These are phyloP conservation scores for Bipolaris victoriae DNA, from an alignment of 2,329 filamentous ascomycete species.

Conservation along the genomic window DNA sequence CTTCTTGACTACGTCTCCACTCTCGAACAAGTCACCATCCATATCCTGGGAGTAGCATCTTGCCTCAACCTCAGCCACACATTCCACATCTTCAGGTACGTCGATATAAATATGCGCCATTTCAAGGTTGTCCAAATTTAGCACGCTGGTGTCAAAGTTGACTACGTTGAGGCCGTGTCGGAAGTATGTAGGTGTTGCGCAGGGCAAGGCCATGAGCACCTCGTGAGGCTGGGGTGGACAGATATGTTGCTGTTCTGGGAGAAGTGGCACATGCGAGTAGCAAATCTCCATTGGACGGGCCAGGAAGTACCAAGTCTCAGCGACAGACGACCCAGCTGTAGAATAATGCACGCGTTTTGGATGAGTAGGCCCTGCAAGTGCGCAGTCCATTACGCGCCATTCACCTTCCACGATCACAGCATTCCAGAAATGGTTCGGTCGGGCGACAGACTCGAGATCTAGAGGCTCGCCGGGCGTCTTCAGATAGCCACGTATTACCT, in stretches of 20 bases:
- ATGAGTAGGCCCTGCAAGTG: slow-evolving; percentile 87
- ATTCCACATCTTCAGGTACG: slow-evolving; percentile 87
- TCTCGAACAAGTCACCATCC: slow-evolving; percentile 94
- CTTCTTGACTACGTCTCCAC: slow-evolving; percentile 83
- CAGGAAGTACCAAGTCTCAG: slow-evolving; percentile 95
- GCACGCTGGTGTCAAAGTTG: slow-evolving; percentile 88
- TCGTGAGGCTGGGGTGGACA: slow-evolving; percentile 87
- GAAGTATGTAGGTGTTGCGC: slow-evolving; percentile 87
- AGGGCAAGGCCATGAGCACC: slow-evolving; percentile 82
- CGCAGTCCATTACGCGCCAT: slow-evolving; percentile 96
- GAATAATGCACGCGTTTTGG: slow-evolving; percentile 81
- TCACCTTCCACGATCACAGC: slow-evolving; percentile 89
- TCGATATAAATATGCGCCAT: slow-evolving; percentile 88
- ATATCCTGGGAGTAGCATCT: slow-evolving; percentile 78
- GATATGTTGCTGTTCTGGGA: slow-evolving; percentile 88
- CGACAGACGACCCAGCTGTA: slow-evolving; percentile 68
- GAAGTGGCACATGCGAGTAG: slow-evolving; percentile 92
- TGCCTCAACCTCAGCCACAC: slow-evolving; percentile 90
- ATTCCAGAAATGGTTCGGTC: slow-evolving; percentile 98
- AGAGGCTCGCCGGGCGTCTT: slow-evolving; percentile 80
- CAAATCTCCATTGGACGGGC: slow-evolving; percentile 85
- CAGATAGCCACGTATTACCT: slow-evolving; percentile 86
- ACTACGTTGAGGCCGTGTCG: slow-evolving; percentile 78
- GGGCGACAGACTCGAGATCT: slow-evolving; percentile 81
- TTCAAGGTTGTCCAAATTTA: slow-evolving; percentile 87